Percentiles rank a stretch among this genome's conserved stretches.
phyloP scores from a whole-genome alignment of 192 early-diverging fungal genomes.

The Entomortierella lignicola region DNA sequence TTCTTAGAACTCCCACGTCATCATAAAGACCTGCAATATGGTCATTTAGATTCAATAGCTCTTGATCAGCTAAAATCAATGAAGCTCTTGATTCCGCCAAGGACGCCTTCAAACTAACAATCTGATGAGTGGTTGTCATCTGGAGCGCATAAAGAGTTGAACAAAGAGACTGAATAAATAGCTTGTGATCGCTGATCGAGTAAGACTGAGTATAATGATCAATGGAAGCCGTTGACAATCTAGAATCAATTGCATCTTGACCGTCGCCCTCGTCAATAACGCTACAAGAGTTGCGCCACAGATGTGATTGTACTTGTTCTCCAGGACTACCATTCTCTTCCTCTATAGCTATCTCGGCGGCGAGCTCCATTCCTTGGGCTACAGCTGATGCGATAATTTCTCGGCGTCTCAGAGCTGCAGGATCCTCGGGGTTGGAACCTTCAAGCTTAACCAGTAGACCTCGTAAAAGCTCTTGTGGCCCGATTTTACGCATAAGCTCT shows the following conservation, averaged over 20 bases:
- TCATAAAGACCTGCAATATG: slow-evolving; percentile 58
- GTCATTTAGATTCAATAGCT: slow-evolving; percentile 53
- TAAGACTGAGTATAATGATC: slow-evolving; percentile 51
- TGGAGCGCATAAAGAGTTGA: slow-evolving; percentile 58
- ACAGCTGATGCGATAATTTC: slow-evolving; percentile 41
- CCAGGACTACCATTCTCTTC: slow-evolving; percentile 6
- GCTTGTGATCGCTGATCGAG: slow-evolving; percentile 49
- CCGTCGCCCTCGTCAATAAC: slow-evolving; percentile 46
- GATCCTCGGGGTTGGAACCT: slow-evolving; percentile 27
- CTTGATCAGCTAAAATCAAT: slow-evolving; percentile 53
- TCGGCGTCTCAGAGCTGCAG: slow-evolving; percentile 15
- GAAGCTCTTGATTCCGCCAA: slow-evolving; percentile 55
- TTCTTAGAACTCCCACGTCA: slow-evolving; percentile 59
- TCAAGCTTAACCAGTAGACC: slow-evolving; percentile 57
- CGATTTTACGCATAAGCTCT: slow-evolving; percentile 52
- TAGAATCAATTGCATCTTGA: slow-evolving; percentile 43
- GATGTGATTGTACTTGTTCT: slow-evolving; percentile 24
- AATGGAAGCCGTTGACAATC: slow-evolving; percentile 42
- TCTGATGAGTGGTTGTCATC: slow-evolving; percentile 49
- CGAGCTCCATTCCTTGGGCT: slow-evolving; percentile 44
- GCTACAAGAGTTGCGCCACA: slow-evolving; percentile 52
- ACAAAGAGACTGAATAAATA: slow-evolving; percentile 52
- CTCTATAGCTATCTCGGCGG: slow-evolving; percentile 35
- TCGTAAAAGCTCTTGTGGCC: slow-evolving; percentile 57
- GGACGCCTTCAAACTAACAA: slow-evolving; percentile 42